Base-by-base conservation (phyloP, 345 rosid genomes). In the Alliaria petiolata region DNA sequence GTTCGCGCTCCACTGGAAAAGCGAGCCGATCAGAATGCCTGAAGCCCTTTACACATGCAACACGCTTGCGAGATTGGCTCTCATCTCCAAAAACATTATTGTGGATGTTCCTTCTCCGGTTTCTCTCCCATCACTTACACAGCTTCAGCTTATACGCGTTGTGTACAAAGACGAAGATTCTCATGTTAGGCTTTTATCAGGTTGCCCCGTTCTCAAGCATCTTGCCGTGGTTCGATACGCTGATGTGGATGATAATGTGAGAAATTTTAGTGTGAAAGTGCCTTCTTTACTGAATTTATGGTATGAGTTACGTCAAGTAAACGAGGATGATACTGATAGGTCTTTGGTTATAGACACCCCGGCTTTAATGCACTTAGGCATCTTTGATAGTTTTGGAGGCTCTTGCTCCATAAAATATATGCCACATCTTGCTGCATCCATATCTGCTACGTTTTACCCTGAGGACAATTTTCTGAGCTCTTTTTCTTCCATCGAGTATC, bases 161-260 rank as follows among this genome's bases (percentile, higher is more conserved):
- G 14, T 13, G 20, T 59, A 59, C 47, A 59, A 40, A 59, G 65
- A 59, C 14, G 35, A 33, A 33, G 35, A 33, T 33, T 33, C 35
- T 59, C 64, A 38, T 8, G 65, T n/a, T 13, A 60, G 22, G 14
- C 47, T 59, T 40, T 59, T 59, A 59, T 59, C 64, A 39, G 20
- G 30, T 58, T 38, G 46, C 6, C 63, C 64, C 19, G 65, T 25
- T 59, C 65, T 39, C 19, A 25, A 39, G 49, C 0, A 8, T 20
- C 47, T 59, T 5, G 0, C 2, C 1, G 49, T 60, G 35, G 2
- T 25, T 38, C 49, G 65, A 4, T 3, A 0, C 25, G 14, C 12
- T 38, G 12, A 35, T 8, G 39, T 20, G 43, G 28, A 57, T 14
- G 65, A 60, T 60, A 60, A 25, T 25, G 49, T 60, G 49, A 40